Percentiles rank a stretch among this genome's conserved stretches.
Conservation (phyloP, 1,139 yeast species). For the Sporopachydermia cereana region DNA sequence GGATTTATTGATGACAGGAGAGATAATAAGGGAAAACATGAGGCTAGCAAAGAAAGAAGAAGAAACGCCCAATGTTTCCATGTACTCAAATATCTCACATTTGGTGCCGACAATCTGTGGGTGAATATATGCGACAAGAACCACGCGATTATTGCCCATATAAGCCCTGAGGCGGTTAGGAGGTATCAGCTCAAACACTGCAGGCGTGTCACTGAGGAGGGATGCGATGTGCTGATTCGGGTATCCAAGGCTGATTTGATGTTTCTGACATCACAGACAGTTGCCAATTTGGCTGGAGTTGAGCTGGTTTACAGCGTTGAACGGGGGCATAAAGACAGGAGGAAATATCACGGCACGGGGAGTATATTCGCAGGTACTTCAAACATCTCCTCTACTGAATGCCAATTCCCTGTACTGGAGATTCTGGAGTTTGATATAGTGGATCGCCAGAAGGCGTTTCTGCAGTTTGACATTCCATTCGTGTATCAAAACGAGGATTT, state of each 20-base stretch:
- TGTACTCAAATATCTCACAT: not conserved
- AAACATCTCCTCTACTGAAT: not conserved
- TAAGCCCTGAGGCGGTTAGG: not conserved
- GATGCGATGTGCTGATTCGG: not conserved
- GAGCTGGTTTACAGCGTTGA: not conserved
- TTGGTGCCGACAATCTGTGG: not conserved
- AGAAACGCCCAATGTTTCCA: not conserved
- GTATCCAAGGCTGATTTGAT: conserved; percentile 1
- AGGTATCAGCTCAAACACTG: not conserved
- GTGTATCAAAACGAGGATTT: not conserved
- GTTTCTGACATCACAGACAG: not conserved
- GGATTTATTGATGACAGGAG: not conserved
- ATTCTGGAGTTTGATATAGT: not conserved
- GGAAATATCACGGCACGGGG: no score
- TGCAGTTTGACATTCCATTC: not conserved
- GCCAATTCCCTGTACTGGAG: not conserved
- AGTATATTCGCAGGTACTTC: no score
- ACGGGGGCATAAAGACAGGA: no score
- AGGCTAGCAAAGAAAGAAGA: not conserved
- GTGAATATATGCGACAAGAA: not conserved
- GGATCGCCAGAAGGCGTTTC: not conserved
- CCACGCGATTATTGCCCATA: not conserved
- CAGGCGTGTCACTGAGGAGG: not conserved
- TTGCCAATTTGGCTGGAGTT: not conserved
- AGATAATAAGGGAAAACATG: not conserved